A percentile compares a stretch with the other conserved stretches of the same genome.
These are phyloP conservation scores for Glutinoglossum americanum DNA, from an alignment of 495 filamentous ascomycete genomes.

Conservation along the genomic window DNA sequence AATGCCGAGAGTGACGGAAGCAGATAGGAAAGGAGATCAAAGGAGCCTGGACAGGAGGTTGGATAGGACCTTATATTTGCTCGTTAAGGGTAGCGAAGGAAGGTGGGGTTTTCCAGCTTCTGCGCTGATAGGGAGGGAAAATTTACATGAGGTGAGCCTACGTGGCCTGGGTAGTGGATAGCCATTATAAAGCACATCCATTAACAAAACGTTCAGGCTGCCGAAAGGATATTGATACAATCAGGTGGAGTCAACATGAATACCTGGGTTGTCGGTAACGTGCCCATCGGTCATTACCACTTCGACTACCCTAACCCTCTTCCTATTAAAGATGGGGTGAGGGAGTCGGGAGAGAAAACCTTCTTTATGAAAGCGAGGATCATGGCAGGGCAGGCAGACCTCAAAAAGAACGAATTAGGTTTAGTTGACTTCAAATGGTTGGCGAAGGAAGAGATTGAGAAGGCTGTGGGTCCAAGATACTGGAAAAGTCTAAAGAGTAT, in stretches of 20 bases:
- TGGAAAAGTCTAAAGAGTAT: conserved; percentile 58
- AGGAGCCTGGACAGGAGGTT: conserved; percentile 57
- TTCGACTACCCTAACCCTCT: conserved; percentile 21
- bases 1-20: conserved; percentile 48
- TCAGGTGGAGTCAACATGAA: conserved; percentile 90
- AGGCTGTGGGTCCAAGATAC: conserved; percentile 38
- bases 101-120: conserved; percentile 62
- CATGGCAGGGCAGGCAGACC: conserved; percentile 83
- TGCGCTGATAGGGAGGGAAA: conserved; percentile 43
- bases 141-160: conserved; percentile 48
- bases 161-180: neutral
- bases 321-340: conserved; percentile 16
- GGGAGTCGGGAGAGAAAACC: conserved; percentile 38
- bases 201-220: conserved; percentile 35
- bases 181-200: neutral
- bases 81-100: conserved; percentile 48
- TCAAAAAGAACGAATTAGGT: conserved; percentile 47
- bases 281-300: conserved; percentile 63
- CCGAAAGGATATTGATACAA: conserved; percentile 51
- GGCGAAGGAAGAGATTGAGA: conserved; percentile 63
- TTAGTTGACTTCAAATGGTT: conserved; percentile 80
- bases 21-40: conserved; percentile 51
- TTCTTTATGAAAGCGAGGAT: conserved; percentile 95
- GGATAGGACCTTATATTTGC: conserved; percentile 62
- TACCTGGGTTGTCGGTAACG: conserved; percentile 88